Percentiles rank a stretch among this genome's conserved stretches.
phyloP scores from a whole-genome alignment of 1,284 basidiomycete genomes.

The Hemileia vastatrix region DNA sequence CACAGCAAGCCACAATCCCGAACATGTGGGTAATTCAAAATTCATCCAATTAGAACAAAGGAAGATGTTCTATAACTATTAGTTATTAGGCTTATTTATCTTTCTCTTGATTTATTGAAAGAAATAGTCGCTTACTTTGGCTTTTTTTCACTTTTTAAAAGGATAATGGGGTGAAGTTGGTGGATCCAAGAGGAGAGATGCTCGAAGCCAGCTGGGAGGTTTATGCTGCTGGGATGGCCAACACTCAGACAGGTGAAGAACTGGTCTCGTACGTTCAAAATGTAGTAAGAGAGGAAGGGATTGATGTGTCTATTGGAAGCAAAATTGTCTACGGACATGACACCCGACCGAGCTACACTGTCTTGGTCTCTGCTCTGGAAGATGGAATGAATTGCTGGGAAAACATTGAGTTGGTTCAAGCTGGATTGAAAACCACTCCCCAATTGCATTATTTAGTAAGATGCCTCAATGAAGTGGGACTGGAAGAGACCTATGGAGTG shows the following conservation, averaged over 20 bases:
- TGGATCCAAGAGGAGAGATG: constrained; percentile 99
- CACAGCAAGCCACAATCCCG: constrained; percentile 97
- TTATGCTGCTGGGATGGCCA: constrained; percentile 80
- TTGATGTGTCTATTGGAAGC: constrained; percentile 68
- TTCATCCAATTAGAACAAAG: neutral
- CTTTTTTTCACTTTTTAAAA: constrained; percentile 42
- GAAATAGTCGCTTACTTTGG: neutral
- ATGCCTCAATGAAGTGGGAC: constrained; percentile 71
- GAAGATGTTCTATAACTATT: too few relatives aligned
- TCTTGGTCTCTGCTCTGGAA: constrained; percentile 69
- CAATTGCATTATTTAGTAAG: constrained; percentile 91
- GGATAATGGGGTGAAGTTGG: constrained; percentile 98
- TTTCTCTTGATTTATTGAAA: constrained; percentile 3
- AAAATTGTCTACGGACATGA: constrained; percentile 84
- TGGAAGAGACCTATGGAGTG: constrained; percentile 64
- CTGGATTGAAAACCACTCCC: constrained; percentile 82
- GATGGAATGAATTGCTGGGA: constrained; percentile 67
- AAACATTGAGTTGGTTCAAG: constrained; percentile 52
- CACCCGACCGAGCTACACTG: constrained; percentile 78
- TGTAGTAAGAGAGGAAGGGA: constrained; percentile 59
- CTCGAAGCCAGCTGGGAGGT: constrained; percentile 88
- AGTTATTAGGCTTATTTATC: constrained; percentile 6
- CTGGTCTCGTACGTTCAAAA: constrained; percentile 60
- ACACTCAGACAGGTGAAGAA: constrained; percentile 63
- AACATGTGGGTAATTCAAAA: constrained; percentile 54